Percentiles rank a stretch among this genome's conserved stretches.
Conservation (phyloP, 495 filamentous ascomycete genomes). For the Penicillium robsamsonii region DNA sequence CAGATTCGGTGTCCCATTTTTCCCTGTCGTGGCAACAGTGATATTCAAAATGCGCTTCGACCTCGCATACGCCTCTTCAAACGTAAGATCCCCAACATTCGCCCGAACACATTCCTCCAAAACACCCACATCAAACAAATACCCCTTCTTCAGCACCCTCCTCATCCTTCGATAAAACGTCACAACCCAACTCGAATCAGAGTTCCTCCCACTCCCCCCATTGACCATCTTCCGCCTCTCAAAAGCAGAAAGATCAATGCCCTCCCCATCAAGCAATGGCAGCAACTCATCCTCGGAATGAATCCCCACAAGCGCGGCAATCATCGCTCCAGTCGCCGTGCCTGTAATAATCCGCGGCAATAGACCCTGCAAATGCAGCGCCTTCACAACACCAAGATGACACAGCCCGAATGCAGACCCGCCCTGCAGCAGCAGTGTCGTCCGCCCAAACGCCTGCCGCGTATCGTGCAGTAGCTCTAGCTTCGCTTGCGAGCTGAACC, state of each 20-base stretch:
- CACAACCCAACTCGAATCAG: slow-evolving; percentile 44
- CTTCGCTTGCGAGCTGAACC: slow-evolving; percentile 79
- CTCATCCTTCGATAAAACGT: slow-evolving; percentile 60
- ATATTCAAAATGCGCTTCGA: slow-evolving; percentile 92
- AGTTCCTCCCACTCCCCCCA: slow-evolving; percentile 5
- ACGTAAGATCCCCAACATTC: slow-evolving; percentile 87
- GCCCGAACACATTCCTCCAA: slow-evolving; percentile 81
- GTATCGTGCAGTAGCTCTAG: slow-evolving; percentile 87
- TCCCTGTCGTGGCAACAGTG: slow-evolving; percentile 72
- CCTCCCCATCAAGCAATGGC: slow-evolving; percentile 69
- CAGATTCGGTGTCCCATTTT: slow-evolving; percentile 76
- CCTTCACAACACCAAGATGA: slow-evolving; percentile 88
- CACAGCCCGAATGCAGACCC: slow-evolving; percentile 91
- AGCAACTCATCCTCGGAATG: slow-evolving; percentile 86
- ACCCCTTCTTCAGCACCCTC: slow-evolving; percentile 69
- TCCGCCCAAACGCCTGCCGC: slow-evolving; percentile 84
- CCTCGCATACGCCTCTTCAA: slow-evolving; percentile 85
- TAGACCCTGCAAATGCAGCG: slow-evolving; percentile 77
- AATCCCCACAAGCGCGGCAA: slow-evolving; percentile 85
- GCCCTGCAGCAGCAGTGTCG: slow-evolving; percentile 82
- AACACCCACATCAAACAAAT: slow-evolving; percentile 78
- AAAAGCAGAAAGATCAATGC: slow-evolving; percentile 83
- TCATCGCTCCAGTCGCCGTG: slow-evolving; percentile 84
- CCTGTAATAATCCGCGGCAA: slow-evolving; percentile 89
- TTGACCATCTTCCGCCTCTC: slow-evolving; percentile 34